phyloP scores from a whole-genome alignment of 257 asterid species.

The Fraxinus quadrangulata region DNA sequence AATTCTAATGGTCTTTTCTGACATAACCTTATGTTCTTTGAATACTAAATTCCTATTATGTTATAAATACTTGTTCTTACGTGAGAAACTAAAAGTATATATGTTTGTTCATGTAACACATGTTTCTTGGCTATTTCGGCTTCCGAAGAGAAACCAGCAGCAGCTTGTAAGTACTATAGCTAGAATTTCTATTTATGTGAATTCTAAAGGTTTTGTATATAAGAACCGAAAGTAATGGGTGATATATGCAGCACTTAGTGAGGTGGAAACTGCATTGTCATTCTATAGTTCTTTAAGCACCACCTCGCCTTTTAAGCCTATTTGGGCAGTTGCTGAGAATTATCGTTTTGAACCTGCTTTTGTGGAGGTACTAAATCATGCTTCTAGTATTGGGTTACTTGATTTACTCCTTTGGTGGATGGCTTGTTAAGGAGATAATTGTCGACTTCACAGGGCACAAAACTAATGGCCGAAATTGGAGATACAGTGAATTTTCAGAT shows the following conservation, averaged over 20 bases:
- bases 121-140: slow-evolving; percentile 26
- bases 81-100: slow-evolving; percentile 17
- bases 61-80: background rate
- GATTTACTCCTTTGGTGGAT: slow-evolving; percentile 3
- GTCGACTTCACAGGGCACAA: slow-evolving; percentile 43
- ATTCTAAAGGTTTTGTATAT: background rate
- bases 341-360: slow-evolving; percentile 72
- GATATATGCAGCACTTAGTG: slow-evolving; percentile 44
- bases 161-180: slow-evolving; percentile 39
- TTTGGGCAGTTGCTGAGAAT: slow-evolving; percentile 82
- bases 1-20: background rate
- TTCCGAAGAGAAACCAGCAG: slow-evolving; percentile 54
- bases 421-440: background rate
- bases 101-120: slow-evolving; percentile 29
- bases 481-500: slow-evolving; percentile 58
- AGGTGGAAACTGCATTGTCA: slow-evolving; percentile 55
- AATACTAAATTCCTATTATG: background rate
- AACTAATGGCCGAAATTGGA: slow-evolving; percentile 62
- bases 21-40: background rate
- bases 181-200: slow-evolving; percentile 2
- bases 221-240: background rate
- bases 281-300: slow-evolving; percentile 47
- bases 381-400: slow-evolving; percentile 5
- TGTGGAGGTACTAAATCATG: slow-evolving; percentile 48
- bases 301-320: slow-evolving; percentile 41